A percentile compares a stretch with the other conserved stretches of the same genome.
phyloP scores from a whole-genome alignment of 2,329 filamentous ascomycete genomes.

The Thielaviopsis euricoi region DNA sequence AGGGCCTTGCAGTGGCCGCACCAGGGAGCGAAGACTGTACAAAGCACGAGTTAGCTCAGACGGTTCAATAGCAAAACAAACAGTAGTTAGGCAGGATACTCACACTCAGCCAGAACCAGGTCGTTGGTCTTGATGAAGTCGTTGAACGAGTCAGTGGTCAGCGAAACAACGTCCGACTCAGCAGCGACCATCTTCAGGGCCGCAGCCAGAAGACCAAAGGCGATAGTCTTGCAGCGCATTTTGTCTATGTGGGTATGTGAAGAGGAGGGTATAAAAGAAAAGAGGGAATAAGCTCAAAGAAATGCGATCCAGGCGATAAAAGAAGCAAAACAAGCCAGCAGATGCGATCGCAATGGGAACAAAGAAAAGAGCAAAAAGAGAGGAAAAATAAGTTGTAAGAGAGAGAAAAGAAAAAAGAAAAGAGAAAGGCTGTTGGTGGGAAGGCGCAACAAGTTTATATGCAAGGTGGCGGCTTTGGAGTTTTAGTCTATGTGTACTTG shows the following conservation, averaged over 20 bases:
- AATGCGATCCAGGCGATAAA: background rate
- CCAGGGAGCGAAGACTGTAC: constrained; percentile 80
- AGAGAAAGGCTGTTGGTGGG: constrained; percentile 1
- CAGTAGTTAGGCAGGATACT: constrained; percentile 27
- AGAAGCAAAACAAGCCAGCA: constrained; percentile 5
- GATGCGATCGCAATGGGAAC: constrained; percentile 4
- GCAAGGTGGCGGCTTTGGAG: constrained; percentile 10
- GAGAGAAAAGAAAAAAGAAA: constrained; percentile 13
- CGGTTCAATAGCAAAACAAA: background rate
- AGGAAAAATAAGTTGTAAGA: constrained; percentile 12
- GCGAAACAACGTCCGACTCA: constrained; percentile 64
- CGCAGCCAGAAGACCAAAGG: constrained; percentile 37
- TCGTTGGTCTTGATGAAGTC: constrained; percentile 73
- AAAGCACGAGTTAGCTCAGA: background rate
- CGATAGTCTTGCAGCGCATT: constrained; percentile 36
- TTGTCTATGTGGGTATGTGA: constrained; percentile 13
- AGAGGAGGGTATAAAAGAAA: background rate
- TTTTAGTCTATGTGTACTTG: constrained; percentile 1
- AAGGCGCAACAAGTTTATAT: background rate
- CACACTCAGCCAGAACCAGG: constrained; percentile 88
- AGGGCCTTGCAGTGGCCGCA: constrained; percentile 98
- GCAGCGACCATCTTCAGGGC: constrained; percentile 43
- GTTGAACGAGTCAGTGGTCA: constrained; percentile 77
- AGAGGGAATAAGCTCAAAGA: constrained; percentile 7
- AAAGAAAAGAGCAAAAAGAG: constrained; percentile 7